phyloP scores from a whole-genome alignment of 139 green algal species.

The Chlamydomonas eustigma region DNA sequence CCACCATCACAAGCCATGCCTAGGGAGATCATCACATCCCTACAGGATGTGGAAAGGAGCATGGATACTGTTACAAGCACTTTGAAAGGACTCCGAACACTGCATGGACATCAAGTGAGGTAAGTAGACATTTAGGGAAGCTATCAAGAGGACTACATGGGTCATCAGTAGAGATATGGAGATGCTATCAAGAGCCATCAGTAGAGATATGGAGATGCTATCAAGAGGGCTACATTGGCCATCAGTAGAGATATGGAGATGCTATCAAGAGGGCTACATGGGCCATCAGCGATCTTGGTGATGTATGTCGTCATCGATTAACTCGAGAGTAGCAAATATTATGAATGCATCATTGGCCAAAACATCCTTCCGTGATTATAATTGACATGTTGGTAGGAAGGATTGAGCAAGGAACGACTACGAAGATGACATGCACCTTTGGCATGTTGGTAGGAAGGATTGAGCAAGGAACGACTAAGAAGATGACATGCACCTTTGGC shows the following conservation, averaged over 20 bases:
- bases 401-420: neutral
- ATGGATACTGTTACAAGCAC: neutral
- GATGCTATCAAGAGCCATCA: neutral
- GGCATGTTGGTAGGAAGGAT: neutral
- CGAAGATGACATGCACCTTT: neutral
- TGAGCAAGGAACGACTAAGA: neutral
- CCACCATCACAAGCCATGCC: constrained; percentile 92
- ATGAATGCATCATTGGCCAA: constrained; percentile 36
- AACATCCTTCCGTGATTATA: too few relatives aligned
- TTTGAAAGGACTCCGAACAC: neutral
- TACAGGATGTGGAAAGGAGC: constrained; percentile 7
- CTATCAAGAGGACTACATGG: neutral
- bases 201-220: neutral
- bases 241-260: neutral
- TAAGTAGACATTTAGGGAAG: neutral
- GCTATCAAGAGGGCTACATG: neutral
- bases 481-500: constrained; percentile 38
- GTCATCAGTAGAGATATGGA: neutral
- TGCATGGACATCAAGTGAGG: neutral
- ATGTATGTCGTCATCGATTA: constrained; percentile 36
- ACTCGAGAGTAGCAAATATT: constrained; percentile 57
- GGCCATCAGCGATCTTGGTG: constrained; percentile 53
- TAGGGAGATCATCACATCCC: constrained; percentile 81
- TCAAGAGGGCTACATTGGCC: neutral
- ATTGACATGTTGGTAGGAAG: too few relatives aligned